Evolutionary conservation across 441 rosid species (phyloP), one percentile per base, ranked within the genome.

Genomic region (Erodium chrysanthum): DNA sequence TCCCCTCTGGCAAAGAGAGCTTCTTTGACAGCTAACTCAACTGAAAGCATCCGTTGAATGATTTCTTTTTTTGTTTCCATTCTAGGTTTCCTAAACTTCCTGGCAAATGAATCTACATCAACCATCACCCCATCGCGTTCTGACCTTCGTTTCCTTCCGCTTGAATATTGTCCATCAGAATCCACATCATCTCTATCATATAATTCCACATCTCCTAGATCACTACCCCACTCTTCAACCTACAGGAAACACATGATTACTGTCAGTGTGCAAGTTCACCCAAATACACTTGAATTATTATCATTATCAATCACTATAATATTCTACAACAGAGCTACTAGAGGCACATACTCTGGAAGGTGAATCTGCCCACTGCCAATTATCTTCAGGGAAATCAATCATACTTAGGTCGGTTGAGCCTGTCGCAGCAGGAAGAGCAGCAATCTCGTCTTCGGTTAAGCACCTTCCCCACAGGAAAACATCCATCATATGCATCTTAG

Each of bases 161-260:
- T 92, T n/a, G 99, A 96, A 77, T 86, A 90, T 69, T 95, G 99
- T 71, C 99, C 99, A 73, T 96, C 99, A 96, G 98, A 96, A 71
- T 96, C 98, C 27, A 92, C 92, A 77, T 90, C 98, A 83, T 96
- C 98, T 82, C 99, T 81, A 75, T 92, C 99, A 81, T 91, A 92
- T 66, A 96, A 82, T 80, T 96, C 99, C 52, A 92, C 96, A 78
- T 96, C 99, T 20, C 90, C 97, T 46, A 96, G 97, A 80, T 96
- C 99, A 77, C 99, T 92, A 72, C 92, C 99, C 98, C 99, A 96
- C 69, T 89, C 99, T 68, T 96, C 99, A 73, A 85, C 96, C 99
- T 96, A 73, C 58, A 68, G 20, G 52, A 71, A 80, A 71, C 68
- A 73, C 48, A 74, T 7, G 67, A 76, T 69, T 37, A 71, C 66